These are phyloP conservation scores for Calonectria naviculata DNA, from an alignment of 2,329 filamentous ascomycete genomes.

Conservation along the genomic window DNA sequence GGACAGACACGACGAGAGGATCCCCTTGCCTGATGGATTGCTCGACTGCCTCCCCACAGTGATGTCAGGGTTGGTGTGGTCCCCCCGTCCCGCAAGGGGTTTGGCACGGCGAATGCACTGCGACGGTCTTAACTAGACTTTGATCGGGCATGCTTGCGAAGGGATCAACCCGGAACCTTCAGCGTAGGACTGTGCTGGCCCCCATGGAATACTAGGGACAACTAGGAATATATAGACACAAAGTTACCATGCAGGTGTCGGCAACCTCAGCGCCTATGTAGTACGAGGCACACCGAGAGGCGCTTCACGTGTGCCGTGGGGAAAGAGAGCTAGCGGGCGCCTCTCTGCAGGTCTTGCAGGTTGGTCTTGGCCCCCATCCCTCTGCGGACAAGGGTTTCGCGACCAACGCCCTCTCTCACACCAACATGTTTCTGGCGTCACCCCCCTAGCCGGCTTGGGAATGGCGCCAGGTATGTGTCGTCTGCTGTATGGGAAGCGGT, in stretches of 20 bases:
- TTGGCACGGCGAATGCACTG: not conserved
- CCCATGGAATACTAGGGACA: too few relatives aligned
- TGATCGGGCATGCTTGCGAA: not conserved
- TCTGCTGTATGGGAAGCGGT: not conserved
- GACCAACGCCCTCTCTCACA: not conserved
- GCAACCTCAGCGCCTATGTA: too few relatives aligned
- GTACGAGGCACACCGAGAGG: not conserved
- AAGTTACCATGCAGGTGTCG: not conserved
- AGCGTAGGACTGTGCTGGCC: not conserved
- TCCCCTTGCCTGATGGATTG: not conserved
- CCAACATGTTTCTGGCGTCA: not conserved
- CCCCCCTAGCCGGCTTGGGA: not conserved
- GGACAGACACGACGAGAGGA: not conserved
- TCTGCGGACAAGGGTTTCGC: not conserved
- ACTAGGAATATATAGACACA: not conserved
- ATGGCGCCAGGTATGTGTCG: not conserved
- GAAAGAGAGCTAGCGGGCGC: too few relatives aligned
- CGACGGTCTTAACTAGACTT: not conserved
- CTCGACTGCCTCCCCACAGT: not conserved
- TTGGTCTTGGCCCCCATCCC: too few relatives aligned
- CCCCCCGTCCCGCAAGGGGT: not conserved
- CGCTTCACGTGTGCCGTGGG: not conserved
- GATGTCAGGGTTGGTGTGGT: constrained; percentile 1
- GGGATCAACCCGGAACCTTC: not conserved
- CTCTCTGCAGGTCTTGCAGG: not conserved